Conservation (phyloP, 176 grass and related monocot genomes). For the Oryza glumipatula region DNA sequence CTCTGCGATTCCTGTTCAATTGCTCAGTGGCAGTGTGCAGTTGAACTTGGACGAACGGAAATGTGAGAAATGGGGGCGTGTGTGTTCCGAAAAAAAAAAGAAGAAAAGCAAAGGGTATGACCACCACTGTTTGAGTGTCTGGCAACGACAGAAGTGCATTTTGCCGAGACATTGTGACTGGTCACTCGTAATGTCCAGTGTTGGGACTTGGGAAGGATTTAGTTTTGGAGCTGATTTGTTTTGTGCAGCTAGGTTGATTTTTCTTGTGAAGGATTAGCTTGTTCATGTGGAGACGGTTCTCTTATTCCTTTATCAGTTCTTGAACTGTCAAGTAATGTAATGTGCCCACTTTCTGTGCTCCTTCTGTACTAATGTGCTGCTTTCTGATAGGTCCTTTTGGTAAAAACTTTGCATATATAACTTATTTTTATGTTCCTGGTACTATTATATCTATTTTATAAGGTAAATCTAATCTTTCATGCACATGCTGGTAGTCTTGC, state of each 20-base stretch:
- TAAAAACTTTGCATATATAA: not conserved
- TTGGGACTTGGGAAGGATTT: not conserved
- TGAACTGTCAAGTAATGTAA: not conserved
- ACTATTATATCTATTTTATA: not conserved
- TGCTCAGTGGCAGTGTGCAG: not conserved
- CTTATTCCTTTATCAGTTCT: not conserved
- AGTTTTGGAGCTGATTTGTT: not conserved
- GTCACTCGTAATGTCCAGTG: not conserved
- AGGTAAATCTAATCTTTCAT: not conserved
- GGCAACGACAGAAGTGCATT: not conserved
- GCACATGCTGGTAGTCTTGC: not conserved
- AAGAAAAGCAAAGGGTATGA: not conserved
- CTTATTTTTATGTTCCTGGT: not conserved
- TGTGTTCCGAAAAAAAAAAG: not conserved
- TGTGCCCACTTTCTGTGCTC: not conserved
- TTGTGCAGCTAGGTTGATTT: not conserved
- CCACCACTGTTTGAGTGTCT: not conserved
- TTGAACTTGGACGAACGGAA: not conserved
- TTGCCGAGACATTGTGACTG: not conserved
- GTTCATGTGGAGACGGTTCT: not conserved
- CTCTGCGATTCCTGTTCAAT: not conserved
- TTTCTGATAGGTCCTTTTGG: not conserved
- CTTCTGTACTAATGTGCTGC: not conserved
- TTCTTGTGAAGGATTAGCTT: not conserved
- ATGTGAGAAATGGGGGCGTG: not conserved